Evolutionary conservation across 2,329 filamentous ascomycete species (phyloP).

Genomic region (Nothophoma quercina): DNA sequence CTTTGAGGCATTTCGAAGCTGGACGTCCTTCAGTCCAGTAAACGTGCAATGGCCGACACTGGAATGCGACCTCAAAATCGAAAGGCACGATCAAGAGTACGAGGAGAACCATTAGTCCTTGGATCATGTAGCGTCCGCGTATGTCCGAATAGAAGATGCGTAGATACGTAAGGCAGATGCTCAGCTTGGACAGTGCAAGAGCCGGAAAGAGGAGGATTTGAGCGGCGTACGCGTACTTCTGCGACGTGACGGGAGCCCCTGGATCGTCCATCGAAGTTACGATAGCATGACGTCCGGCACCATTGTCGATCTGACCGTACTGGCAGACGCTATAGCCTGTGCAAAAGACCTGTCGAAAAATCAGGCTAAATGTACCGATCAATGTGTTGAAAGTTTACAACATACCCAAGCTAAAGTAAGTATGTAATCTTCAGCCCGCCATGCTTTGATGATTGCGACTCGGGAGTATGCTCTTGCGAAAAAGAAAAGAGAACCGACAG

Average conservation of each 20-base stretch:
- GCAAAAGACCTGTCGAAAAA: slow-evolving; percentile 17
- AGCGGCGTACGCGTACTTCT: slow-evolving; percentile 31
- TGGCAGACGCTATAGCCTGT: slow-evolving; percentile 31
- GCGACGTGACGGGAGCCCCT: slow-evolving; percentile 13
- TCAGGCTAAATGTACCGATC: neutral
- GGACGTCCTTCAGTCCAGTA: slow-evolving; percentile 34
- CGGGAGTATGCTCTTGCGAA: slow-evolving; percentile 31
- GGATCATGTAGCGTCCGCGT: slow-evolving; percentile 25
- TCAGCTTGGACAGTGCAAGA: slow-evolving; percentile 30
- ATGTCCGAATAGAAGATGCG: slow-evolving; percentile 30
- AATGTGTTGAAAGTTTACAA: neutral
- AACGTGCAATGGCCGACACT: slow-evolving; percentile 27
- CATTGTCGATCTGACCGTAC: slow-evolving; percentile 29
- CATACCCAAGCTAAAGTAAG: slow-evolving; percentile 30
- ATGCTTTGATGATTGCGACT: slow-evolving; percentile 21
- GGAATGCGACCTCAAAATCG: slow-evolving; percentile 22
- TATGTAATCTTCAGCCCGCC: slow-evolving; percentile 28
- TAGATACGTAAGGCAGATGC: slow-evolving; percentile 34
- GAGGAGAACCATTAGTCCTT: slow-evolving; percentile 18
- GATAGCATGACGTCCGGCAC: slow-evolving; percentile 25
- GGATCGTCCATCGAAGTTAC: slow-evolving; percentile 8
- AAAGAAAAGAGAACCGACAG: slow-evolving; percentile 26
- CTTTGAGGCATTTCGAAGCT: slow-evolving; percentile 21
- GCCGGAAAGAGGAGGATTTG: slow-evolving; percentile 24
- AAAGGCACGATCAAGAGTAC: slow-evolving; percentile 23